Evolutionary conservation across 768 basidiomycete species (phyloP), one percentile per base, ranked within the genome.

Genomic region (Podaxis sp.): DNA sequence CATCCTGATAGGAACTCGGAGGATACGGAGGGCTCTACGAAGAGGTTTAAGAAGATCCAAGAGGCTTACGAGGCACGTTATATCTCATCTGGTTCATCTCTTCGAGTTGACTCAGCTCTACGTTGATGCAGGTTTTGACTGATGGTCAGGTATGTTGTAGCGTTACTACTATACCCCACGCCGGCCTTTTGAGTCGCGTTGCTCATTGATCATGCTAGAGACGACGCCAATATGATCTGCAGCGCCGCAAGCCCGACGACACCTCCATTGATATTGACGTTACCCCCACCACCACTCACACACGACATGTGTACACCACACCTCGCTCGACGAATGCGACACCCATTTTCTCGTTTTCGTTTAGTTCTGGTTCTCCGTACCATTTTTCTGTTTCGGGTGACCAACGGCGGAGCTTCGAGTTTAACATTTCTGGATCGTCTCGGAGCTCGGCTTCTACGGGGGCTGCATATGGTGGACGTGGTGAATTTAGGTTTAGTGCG

Each of bases 1-100:
- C 85, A 88, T 69, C 87, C 87, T 0, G 87, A 88, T 73, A 85
- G 92, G 74, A 93, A 93, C 69, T 79, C 83, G 19, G 77, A 86
- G 64, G 84, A 91, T 63, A 69, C 84, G 1, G 87, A 87, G 52
- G 89, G 80, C 22, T 83, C 92, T 0, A 91, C 88, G 0, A 77
- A 83, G 66, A 77, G 87, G 19, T 94, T 93, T 67, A 84, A 86
- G 0, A 76, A 79, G 19, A 77, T 94, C 2, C 88, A 91, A 66
- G 86, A 90, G 64, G 92, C 92, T 2, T 93, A 92, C 68, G 90
- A 93, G 79, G 90, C 68, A n/a, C 19, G 33, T 33, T 9, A 33
- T 33, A 33, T 33, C 2, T 2, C 33, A 33, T 33, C 33, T 33
- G 9, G 33, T 33, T 33, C 33, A 33, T 33, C 7, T 33, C 33